Conservation (phyloP, 208 protist genomes). For the Vickermania ingenoplastis region DNA sequence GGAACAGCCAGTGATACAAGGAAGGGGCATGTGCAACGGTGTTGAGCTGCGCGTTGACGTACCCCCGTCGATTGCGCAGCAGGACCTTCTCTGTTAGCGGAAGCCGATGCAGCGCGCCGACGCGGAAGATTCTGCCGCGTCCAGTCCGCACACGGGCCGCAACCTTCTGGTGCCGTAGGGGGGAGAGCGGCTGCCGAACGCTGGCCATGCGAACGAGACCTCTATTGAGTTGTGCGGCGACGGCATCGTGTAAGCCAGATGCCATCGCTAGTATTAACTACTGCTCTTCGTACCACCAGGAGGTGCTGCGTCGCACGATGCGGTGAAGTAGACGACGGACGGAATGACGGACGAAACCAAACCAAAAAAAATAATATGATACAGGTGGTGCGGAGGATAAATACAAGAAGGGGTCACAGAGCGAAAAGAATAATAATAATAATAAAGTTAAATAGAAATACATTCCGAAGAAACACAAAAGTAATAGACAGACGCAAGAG, state of each 20-base stretch:
- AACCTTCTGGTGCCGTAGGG: conserved; percentile 25
- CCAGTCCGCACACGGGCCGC: conserved; percentile 31
- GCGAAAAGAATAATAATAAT: conserved; percentile 4
- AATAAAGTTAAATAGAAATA: conserved; percentile 10
- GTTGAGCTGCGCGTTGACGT: conserved; percentile 70
- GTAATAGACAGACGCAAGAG: conserved; percentile 4
- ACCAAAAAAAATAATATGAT: no score
- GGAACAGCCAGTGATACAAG: conserved; percentile 84
- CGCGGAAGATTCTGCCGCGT: conserved; percentile 61
- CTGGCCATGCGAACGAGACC: conserved; percentile 61
- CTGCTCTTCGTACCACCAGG: no score
- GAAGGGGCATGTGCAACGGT: conserved; percentile 78
- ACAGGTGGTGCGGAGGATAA: no score
- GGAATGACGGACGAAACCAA: no score
- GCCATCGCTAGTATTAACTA: neutral
- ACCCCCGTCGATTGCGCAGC: conserved; percentile 62
- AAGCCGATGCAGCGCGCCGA: conserved; percentile 61
- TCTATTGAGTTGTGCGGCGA: conserved; percentile 51
- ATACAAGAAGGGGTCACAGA: no score
- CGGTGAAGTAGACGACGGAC: no score
- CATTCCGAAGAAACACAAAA: neutral
- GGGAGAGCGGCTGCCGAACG: conserved; percentile 15
- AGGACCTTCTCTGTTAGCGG: conserved; percentile 51
- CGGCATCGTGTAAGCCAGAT: conserved; percentile 11
- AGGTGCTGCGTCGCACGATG: no score